phyloP scores from a whole-genome alignment of 2,329 filamentous ascomycete species.

The Diaporthe vaccinii region DNA sequence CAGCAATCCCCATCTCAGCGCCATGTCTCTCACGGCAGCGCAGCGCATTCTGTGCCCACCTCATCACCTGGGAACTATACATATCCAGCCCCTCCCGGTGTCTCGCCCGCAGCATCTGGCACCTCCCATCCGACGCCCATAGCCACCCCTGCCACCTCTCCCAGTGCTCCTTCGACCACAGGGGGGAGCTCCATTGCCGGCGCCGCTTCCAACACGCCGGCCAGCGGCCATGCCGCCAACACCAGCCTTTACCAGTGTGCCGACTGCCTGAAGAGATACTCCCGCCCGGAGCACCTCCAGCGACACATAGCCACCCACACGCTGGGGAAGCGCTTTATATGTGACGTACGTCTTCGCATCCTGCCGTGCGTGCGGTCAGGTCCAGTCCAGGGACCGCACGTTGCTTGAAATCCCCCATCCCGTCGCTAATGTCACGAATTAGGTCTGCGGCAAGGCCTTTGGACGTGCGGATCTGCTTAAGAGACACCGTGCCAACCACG shows the following conservation, averaged over 20 bases:
- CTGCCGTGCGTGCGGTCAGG: neutral
- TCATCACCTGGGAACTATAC: slow-evolving; percentile 26
- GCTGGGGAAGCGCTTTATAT: slow-evolving; percentile 63
- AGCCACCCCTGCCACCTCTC: slow-evolving; percentile 38
- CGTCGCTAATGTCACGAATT: slow-evolving; percentile 46
- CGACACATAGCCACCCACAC: slow-evolving; percentile 66
- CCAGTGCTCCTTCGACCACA: slow-evolving; percentile 46
- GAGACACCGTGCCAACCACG: slow-evolving; percentile 65
- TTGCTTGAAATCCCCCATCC: slow-evolving; percentile 18
- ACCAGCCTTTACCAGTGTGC: slow-evolving; percentile 61
- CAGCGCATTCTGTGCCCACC: slow-evolving; percentile 16
- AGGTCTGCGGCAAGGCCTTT: slow-evolving; percentile 67
- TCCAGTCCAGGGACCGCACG: neutral
- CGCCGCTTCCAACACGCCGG: slow-evolving; percentile 13
- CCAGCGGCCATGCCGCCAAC: slow-evolving; percentile 45
- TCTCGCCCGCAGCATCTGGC: slow-evolving; percentile 34
- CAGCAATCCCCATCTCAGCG: slow-evolving; percentile 18
- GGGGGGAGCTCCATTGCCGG: neutral
- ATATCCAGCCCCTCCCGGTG: slow-evolving; percentile 34
- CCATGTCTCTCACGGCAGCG: neutral
- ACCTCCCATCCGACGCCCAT: slow-evolving; percentile 32
- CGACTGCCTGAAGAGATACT: slow-evolving; percentile 65
- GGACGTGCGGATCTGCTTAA: slow-evolving; percentile 67
- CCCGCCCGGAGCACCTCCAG: slow-evolving; percentile 67
- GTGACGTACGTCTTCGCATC: slow-evolving; percentile 47